phyloP scores from a whole-genome alignment of 1,284 basidiomycete species.

The Cystobasidium slooffiae region DNA sequence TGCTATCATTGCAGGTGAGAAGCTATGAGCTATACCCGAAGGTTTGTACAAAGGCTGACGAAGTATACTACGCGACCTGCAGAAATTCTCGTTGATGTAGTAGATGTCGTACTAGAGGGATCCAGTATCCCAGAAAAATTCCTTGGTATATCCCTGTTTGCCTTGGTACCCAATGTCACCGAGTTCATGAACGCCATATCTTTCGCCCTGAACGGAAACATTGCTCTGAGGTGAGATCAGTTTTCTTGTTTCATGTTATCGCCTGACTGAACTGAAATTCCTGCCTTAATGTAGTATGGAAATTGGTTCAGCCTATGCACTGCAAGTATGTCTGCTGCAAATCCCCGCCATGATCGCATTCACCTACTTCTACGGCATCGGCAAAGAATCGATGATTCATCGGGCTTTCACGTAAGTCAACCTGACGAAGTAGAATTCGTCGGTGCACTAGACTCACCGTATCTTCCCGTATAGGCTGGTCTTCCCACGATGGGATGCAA shows the following conservation, averaged over 20 bases:
- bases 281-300: constrained; percentile 77
- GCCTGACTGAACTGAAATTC: neutral
- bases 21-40: neutral
- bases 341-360: constrained; percentile 99
- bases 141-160: constrained; percentile 93
- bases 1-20: constrained; percentile 89
- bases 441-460: constrained; percentile 16
- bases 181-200: constrained; percentile 99
- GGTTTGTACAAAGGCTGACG: constrained; percentile 23
- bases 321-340: constrained; percentile 96
- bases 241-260: neutral
- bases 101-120: constrained; percentile 91
- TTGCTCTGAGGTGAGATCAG: constrained; percentile 78
- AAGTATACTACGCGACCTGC: constrained; percentile 18
- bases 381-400: constrained; percentile 65
- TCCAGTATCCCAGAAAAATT: constrained; percentile 97
- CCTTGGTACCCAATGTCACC: constrained; percentile 96
- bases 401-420: constrained; percentile 79
- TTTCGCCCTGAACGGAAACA: constrained; percentile 97
- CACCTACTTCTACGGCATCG: constrained; percentile 86
- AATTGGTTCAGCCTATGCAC: constrained; percentile 97
- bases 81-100: constrained; percentile 94
- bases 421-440: constrained; percentile 41
- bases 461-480: constrained; percentile 69
- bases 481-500: constrained; percentile 98